A percentile compares a stretch with the other conserved stretches of the same genome.
phyloP scores from a whole-genome alignment of 73 alveolate species.

The Paraurostyla sp. region DNA sequence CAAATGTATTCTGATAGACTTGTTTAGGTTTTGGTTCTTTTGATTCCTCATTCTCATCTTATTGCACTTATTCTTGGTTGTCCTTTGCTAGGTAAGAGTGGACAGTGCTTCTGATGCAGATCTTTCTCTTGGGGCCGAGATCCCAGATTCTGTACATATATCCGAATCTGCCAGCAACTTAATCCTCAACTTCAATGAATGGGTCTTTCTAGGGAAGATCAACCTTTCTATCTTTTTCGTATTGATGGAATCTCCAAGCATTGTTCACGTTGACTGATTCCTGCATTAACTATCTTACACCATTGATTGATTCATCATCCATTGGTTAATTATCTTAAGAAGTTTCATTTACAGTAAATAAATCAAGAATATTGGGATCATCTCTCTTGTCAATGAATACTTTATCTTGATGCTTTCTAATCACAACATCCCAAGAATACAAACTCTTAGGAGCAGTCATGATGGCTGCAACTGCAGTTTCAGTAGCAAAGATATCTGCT shows the following conservation, averaged over 20 bases:
- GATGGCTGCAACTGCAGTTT: conserved; percentile 47
- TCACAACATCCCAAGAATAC: conserved; percentile 61
- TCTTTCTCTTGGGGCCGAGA: conserved; percentile 13
- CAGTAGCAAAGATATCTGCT: conserved; percentile 62
- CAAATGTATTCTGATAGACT: conserved; percentile 8
- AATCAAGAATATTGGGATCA: conserved; percentile 16
- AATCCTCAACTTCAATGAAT: conserved; percentile 38
- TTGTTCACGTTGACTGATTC: conserved; percentile 30
- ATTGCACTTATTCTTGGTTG: neutral
- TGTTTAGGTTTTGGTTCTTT: conserved; percentile 6
- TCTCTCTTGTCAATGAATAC: conserved; percentile 59
- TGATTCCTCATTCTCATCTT: neutral
- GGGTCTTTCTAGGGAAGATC: conserved; percentile 28
- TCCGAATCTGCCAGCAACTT: conserved; percentile 29
- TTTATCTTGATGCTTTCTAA: conserved; percentile 21
- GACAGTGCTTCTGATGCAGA: conserved; percentile 43
- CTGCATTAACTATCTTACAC: conserved; percentile 49
- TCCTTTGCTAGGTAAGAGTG: conserved; percentile 27
- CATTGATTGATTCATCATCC: conserved; percentile 49
- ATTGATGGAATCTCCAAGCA: neutral
- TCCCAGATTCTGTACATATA: conserved; percentile 50
- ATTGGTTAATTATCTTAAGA: conserved; percentile 5
- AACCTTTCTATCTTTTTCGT: conserved; percentile 18
- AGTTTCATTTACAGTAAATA: conserved; percentile 40
- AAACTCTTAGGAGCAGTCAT: conserved; percentile 51